These are phyloP conservation scores for Verbena officinalis DNA, from an alignment of 257 asterid genomes.

Conservation along the genomic window DNA sequence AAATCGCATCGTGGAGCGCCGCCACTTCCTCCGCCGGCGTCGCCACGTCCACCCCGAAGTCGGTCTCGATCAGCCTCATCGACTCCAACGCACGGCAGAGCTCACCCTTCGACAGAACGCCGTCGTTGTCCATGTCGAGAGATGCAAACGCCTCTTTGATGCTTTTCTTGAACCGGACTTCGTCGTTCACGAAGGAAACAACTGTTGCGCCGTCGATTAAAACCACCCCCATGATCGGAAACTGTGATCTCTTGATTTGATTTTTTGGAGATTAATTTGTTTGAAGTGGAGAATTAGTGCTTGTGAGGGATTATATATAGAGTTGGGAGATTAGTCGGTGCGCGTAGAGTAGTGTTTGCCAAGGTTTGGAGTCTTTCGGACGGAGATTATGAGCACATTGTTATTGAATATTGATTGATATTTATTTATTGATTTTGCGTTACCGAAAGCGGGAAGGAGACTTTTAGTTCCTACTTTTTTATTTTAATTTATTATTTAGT, in stretches of 20 bases:
- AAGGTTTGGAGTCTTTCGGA: neutral
- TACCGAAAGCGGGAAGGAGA: too few species aligned
- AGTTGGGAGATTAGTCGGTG: neutral
- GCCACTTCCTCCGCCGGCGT: constrained; percentile 61
- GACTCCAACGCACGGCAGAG: constrained; percentile 61
- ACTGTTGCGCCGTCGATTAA: constrained; percentile 67
- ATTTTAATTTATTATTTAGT: too few species aligned
- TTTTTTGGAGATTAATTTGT: neutral
- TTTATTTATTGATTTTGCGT: too few species aligned
- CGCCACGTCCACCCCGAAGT: constrained; percentile 61
- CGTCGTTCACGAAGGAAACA: constrained; percentile 49
- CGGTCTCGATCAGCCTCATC: constrained; percentile 55
- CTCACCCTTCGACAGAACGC: constrained; percentile 64
- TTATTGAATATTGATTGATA: neutral
- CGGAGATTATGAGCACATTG: neutral
- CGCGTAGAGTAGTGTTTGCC: neutral
- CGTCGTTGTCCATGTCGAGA: constrained; percentile 62
- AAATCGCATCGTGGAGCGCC: constrained; percentile 58
- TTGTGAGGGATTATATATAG: neutral
- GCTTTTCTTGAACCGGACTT: constrained; percentile 44
- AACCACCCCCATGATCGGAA: constrained; percentile 54
- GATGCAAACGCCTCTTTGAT: constrained; percentile 44
- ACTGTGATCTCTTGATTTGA: neutral
- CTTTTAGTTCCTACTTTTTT: too few species aligned
- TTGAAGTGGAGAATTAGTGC: neutral